These are phyloP conservation scores for Chytriomyces confervae DNA, from an alignment of 192 early-diverging fungal genomes.

Conservation along the genomic window DNA sequence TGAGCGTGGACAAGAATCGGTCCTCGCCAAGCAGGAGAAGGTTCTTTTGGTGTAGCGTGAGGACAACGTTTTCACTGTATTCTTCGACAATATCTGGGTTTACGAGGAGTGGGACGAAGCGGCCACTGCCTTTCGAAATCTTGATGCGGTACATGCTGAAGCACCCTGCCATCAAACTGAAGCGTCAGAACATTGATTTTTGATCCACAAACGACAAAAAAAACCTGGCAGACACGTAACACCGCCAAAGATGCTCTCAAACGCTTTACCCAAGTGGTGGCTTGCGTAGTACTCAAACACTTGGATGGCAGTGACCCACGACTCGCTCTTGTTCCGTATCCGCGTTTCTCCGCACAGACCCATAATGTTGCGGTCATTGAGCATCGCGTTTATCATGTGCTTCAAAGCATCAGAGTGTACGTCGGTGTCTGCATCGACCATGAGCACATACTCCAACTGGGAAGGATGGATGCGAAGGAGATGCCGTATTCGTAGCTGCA, in stretches of 20 bases:
- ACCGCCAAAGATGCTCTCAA: slow-evolving; percentile 96
- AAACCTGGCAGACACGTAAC: slow-evolving; percentile 95
- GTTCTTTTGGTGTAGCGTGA: slow-evolving; percentile 90
- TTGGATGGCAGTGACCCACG: slow-evolving; percentile 91
- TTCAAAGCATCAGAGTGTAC: slow-evolving; percentile 46
- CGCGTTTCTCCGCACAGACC: slow-evolving; percentile 95
- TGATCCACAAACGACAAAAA: no score
- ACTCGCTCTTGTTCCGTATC: slow-evolving; percentile 89
- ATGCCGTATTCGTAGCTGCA: slow-evolving; percentile 81
- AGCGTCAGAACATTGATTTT: not conserved
- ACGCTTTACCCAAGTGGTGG: slow-evolving; percentile 94
- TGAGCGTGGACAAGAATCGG: slow-evolving; percentile 92
- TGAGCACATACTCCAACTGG: slow-evolving; percentile 62
- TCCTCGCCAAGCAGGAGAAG: slow-evolving; percentile 92
- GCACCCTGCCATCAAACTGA: slow-evolving; percentile 59
- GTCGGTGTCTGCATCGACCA: slow-evolving; percentile 91
- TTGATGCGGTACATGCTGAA: slow-evolving; percentile 99
- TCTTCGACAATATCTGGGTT: slow-evolving; percentile 81
- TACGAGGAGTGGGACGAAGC: slow-evolving; percentile 74
- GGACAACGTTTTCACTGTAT: slow-evolving; percentile 59
- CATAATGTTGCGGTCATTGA: slow-evolving; percentile 82
- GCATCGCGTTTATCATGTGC: slow-evolving; percentile 66
- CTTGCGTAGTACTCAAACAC: slow-evolving; percentile 99
- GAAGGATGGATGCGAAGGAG: slow-evolving; percentile 83
- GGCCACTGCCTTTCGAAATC: slow-evolving; percentile 46